phyloP scores from a whole-genome alignment of 768 basidiomycete genomes.

The Russula ochroleuca region DNA sequence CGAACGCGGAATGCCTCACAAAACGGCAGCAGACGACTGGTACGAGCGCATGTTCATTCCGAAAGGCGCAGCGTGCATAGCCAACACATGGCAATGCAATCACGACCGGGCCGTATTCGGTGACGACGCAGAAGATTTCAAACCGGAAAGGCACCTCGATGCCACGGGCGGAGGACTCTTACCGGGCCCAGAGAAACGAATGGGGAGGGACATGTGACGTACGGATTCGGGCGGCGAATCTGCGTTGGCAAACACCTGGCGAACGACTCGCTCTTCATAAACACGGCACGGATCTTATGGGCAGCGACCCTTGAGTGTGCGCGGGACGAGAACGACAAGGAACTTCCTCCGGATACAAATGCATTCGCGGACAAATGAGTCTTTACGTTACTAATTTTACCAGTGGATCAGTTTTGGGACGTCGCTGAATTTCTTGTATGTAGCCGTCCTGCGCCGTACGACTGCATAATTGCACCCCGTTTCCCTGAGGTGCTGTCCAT shows the following conservation, averaged over 20 bases:
- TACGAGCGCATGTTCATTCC: slow-evolving; percentile 32
- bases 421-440: background rate
- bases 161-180: slow-evolving; percentile 24
- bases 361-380: background rate
- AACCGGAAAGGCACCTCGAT: slow-evolving; percentile 30
- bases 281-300: slow-evolving; percentile 33
- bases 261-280: slow-evolving; percentile 35
- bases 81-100: slow-evolving; percentile 32
- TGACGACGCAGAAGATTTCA: slow-evolving; percentile 28
- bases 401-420: background rate
- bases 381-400: background rate
- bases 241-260: slow-evolving; percentile 18
- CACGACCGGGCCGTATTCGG: slow-evolving; percentile 30
- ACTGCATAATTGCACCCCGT: background rate
- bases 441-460: background rate
- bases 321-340: background rate
- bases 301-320: background rate
- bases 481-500: background rate
- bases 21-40: slow-evolving; percentile 25
- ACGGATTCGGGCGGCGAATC: slow-evolving; percentile 31
- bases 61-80: slow-evolving; percentile 35
- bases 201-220: slow-evolving; percentile 31
- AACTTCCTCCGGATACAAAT: background rate
- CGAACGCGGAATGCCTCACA: slow-evolving; percentile 26
- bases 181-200: slow-evolving; percentile 29